Evolutionary conservation across 1,284 basidiomycete species (phyloP).

Genomic region (Ustilago loliicola): DNA sequence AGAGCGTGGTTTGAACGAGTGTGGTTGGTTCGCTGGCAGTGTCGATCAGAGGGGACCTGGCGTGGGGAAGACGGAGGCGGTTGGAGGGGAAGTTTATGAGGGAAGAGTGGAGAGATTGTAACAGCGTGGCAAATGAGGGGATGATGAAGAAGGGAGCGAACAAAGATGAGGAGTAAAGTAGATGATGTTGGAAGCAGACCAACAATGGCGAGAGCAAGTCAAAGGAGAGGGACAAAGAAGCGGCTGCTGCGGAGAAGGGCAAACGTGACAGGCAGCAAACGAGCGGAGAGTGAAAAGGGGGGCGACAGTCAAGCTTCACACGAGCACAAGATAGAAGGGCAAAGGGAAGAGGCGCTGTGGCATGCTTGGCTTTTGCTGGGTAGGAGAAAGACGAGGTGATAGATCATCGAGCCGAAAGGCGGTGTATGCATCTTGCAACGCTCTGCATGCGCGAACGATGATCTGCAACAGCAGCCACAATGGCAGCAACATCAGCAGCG

Average conservation of each 20-base stretch:
- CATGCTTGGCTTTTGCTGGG: constrained; percentile 11
- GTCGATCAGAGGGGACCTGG: constrained; percentile 4
- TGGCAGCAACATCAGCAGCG: not conserved
- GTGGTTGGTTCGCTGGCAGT: not conserved
- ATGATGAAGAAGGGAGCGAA: not conserved
- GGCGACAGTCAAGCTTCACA: not conserved
- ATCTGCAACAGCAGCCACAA: not conserved
- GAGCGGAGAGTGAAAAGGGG: constrained; percentile 22
- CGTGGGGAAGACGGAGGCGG: not conserved
- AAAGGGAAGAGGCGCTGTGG: not conserved
- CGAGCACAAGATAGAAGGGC: not conserved
- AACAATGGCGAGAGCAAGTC: not conserved
- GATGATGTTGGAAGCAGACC: constrained; percentile 3
- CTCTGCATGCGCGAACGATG: constrained; percentile 7
- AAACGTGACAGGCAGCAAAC: constrained; percentile 17
- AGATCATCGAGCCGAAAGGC: constrained; percentile 18
- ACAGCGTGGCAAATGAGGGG: not conserved
- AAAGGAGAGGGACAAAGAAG: constrained; percentile 1
- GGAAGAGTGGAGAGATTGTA: not conserved
- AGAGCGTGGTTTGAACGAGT: constrained; percentile 11
- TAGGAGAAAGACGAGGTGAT: constrained; percentile 3
- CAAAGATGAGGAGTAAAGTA: not conserved
- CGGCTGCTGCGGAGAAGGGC: constrained; percentile 7
- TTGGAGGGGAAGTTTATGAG: not conserved
- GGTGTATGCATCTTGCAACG: not conserved